Conservation (phyloP, 805 yeast species). For the Cyberlindnera samutprakarnensis region DNA sequence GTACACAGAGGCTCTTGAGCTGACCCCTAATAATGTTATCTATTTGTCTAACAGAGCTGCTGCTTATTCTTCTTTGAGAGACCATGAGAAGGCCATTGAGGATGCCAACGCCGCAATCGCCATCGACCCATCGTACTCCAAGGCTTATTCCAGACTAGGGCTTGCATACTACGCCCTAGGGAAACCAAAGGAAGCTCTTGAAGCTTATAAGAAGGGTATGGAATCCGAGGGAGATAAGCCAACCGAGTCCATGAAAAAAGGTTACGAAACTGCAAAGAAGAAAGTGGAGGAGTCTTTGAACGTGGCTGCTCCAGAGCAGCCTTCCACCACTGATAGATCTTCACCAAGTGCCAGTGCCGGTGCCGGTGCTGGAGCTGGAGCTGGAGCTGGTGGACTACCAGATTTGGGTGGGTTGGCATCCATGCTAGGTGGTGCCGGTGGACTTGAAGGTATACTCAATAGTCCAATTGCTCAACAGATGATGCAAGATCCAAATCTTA, state of each 20-base stretch:
- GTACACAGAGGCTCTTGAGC: conserved; percentile 73
- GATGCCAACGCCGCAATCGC: conserved; percentile 83
- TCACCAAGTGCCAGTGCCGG: conserved; percentile 4
- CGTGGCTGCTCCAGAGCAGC: conserved; percentile 15
- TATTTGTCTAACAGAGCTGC: conserved; percentile 95
- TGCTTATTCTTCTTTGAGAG: conserved; percentile 73
- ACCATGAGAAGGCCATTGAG: conserved; percentile 68
- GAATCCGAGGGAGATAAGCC: conserved; percentile 81
- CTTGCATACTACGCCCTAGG: conserved; percentile 91
- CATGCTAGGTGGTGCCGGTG: conserved; percentile 60
- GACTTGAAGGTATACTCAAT: conserved; percentile 61
- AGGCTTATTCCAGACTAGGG: conserved; percentile 93
- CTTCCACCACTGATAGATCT: conserved; percentile 15
- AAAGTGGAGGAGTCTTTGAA: conserved; percentile 73
- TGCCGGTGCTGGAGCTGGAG: conserved; percentile 22
- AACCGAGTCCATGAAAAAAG: conserved; percentile 85
- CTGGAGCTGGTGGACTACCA: conserved; percentile 51
- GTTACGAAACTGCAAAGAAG: conserved; percentile 87
- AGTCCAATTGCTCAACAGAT: conserved; percentile 91
- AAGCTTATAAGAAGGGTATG: conserved; percentile 84
- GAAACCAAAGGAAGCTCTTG: conserved; percentile 82
- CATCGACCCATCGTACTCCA: conserved; percentile 73
- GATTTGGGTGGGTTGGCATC: conserved; percentile 44
- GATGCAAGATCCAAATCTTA: conserved; percentile 80
- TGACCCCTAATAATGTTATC: conserved; percentile 68